Percentiles rank a stretch among this genome's conserved stretches.
These are phyloP conservation scores for Alloteropsis semialata DNA, from an alignment of 176 grass and related monocot species.

Conservation along the genomic window DNA sequence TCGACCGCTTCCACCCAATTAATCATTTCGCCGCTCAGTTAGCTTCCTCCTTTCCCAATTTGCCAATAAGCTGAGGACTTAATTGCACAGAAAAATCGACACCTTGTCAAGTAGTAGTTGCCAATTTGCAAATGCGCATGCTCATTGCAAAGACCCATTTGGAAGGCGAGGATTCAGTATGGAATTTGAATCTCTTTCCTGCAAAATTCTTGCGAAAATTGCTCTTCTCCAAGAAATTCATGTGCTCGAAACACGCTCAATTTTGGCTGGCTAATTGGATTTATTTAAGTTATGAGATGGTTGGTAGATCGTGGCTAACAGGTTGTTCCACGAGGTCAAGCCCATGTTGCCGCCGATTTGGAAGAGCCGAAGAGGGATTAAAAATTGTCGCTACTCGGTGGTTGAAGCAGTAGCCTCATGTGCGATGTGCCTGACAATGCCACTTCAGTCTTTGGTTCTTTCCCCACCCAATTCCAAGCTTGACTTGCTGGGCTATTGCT, in stretches of 20 bases:
- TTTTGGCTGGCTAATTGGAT: neutral
- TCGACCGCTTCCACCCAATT: neutral
- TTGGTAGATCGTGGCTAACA: neutral
- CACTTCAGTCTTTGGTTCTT: neutral
- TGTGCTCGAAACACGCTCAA: neutral
- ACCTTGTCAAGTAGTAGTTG: no score
- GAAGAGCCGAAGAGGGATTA: neutral
- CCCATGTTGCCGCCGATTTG: constrained; percentile 5
- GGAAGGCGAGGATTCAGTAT: neutral
- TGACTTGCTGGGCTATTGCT: constrained; percentile 12
- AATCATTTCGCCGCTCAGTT: neutral
- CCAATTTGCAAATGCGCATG: neutral
- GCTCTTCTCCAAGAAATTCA: neutral
- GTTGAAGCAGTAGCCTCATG: neutral
- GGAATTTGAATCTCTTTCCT: neutral
- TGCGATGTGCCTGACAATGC: constrained; percentile 12
- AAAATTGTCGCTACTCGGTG: constrained; percentile 1
- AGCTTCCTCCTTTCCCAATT: neutral
- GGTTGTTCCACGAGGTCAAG: neutral
- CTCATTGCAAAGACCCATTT: neutral
- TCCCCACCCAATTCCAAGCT: neutral
- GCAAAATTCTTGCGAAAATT: neutral
- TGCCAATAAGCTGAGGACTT: neutral
- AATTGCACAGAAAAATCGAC: neutral
- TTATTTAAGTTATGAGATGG: neutral